A percentile compares a stretch with the other conserved stretches of the same genome.
These are phyloP conservation scores for Fusarium camptoceras DNA, from an alignment of 2,329 filamentous ascomycete species.

Conservation along the genomic window DNA sequence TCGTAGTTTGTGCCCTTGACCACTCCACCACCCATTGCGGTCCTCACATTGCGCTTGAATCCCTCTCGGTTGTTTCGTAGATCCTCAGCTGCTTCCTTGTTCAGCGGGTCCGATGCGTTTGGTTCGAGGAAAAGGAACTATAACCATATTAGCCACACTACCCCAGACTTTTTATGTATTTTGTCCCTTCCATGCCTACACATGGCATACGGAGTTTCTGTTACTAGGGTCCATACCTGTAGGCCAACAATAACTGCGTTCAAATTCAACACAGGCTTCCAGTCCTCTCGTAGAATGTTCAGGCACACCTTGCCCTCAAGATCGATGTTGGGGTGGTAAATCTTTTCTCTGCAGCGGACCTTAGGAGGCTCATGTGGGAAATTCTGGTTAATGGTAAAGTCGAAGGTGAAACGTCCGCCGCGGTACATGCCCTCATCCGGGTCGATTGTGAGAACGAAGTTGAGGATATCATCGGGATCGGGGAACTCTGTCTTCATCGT, in stretches of 20 bases:
- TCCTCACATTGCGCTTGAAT: constrained; percentile 91
- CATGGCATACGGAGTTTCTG: background rate
- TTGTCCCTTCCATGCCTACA: background rate
- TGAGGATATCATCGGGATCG: constrained; percentile 86
- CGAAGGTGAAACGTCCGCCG: constrained; percentile 87
- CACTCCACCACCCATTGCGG: constrained; percentile 82
- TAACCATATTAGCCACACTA: constrained; percentile 36
- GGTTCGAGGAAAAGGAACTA: constrained; percentile 98
- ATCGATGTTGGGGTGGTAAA: constrained; percentile 99
- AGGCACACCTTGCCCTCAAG: constrained; percentile 97
- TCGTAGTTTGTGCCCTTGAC: constrained; percentile 83
- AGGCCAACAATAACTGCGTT: constrained; percentile 96
- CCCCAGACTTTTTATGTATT: background rate
- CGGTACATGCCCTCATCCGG: constrained; percentile 92
- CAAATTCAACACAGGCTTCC: constrained; percentile 97
- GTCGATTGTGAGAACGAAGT: constrained; percentile 84
- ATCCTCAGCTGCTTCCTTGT: constrained; percentile 97
- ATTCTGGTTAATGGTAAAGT: constrained; percentile 91
- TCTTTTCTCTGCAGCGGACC: constrained; percentile 96
- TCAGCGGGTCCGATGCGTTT: constrained; percentile 96
- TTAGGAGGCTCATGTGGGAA: constrained; percentile 98
- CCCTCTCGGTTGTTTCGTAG: constrained; percentile 84
- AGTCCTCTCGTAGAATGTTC: constrained; percentile 97
- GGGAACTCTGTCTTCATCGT: constrained; percentile 87
- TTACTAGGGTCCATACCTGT: constrained; percentile 66